Conservation (phyloP, 2,329 filamentous ascomycete genomes). For the Colletotrichum caudatum region DNA sequence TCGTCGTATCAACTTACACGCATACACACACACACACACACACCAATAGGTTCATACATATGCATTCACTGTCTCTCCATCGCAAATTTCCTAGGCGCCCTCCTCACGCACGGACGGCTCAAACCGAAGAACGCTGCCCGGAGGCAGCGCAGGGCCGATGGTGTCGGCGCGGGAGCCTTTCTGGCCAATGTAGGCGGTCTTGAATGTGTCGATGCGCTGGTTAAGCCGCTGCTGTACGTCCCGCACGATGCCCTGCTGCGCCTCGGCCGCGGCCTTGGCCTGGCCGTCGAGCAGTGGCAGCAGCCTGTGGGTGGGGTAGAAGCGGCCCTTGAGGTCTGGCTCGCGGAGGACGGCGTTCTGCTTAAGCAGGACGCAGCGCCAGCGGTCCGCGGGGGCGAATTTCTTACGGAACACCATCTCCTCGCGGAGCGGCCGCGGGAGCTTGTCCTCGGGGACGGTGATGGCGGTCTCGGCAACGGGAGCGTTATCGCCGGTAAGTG, state of each 20-base stretch:
- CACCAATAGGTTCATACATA: neutral
- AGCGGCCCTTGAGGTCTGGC: slow-evolving; percentile 63
- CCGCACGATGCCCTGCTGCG: slow-evolving; percentile 56
- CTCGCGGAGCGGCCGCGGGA: slow-evolving; percentile 57
- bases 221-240: slow-evolving; percentile 65
- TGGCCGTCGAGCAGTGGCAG: slow-evolving; percentile 58
- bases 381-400: slow-evolving; percentile 50
- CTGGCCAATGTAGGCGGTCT: slow-evolving; percentile 59
- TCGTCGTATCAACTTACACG: neutral
- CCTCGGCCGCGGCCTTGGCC: slow-evolving; percentile 51
- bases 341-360: slow-evolving; percentile 63
- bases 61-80: neutral
- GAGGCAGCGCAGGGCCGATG: slow-evolving; percentile 57
- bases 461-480: slow-evolving; percentile 41
- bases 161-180: slow-evolving; percentile 57
- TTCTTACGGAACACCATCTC: slow-evolving; percentile 56
- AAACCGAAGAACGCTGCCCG: slow-evolving; percentile 43
- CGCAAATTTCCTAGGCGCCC: neutral
- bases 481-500: slow-evolving; percentile 46
- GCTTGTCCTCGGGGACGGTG: slow-evolving; percentile 51
- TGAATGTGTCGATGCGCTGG: slow-evolving; percentile 58
- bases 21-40: neutral
- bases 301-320: slow-evolving; percentile 67
- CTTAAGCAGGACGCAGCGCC: slow-evolving; percentile 56
- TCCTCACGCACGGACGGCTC: slow-evolving; percentile 55